These are phyloP conservation scores for Fraxinus ornus DNA, from an alignment of 305 asterid species.

Conservation along the genomic window DNA sequence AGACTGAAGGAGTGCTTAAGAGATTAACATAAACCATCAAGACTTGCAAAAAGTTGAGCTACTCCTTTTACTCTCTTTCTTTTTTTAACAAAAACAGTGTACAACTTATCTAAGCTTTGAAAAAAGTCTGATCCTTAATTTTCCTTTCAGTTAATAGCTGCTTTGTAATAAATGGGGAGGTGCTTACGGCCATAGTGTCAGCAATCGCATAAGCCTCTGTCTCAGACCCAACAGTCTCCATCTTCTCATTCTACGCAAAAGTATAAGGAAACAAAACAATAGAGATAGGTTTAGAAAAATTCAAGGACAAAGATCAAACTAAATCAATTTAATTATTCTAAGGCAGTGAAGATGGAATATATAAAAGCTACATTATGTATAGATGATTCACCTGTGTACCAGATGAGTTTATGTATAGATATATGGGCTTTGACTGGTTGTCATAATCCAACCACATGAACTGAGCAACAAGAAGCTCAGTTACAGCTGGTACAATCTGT, in stretches of 20 bases:
- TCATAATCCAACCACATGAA: slow-evolving; percentile 84
- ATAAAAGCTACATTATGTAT: background rate
- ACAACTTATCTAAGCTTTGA: background rate
- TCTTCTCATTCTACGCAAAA: slow-evolving; percentile 52
- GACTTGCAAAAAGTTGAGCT: background rate
- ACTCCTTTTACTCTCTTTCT: background rate
- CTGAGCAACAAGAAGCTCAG: slow-evolving; percentile 83
- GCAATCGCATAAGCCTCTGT: slow-evolving; percentile 84
- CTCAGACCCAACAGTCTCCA: slow-evolving; percentile 90
- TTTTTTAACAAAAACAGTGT: background rate
- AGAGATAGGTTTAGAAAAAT: background rate
- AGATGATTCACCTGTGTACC: slow-evolving; percentile 72
- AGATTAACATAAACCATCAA: background rate
- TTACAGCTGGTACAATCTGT: slow-evolving; percentile 88
- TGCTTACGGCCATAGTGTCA: slow-evolving; percentile 77
- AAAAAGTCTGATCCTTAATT: background rate
- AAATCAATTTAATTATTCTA: background rate
- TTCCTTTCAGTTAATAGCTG: background rate
- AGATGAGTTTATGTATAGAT: slow-evolving; percentile 80
- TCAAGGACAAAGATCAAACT: background rate
- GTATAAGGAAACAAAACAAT: background rate
- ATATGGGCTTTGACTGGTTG: slow-evolving; percentile 70
- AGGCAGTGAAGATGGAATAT: background rate
- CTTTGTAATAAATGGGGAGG: background rate
- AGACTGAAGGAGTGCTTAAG: slow-evolving; percentile 2